Conservation (phyloP, 306 rosid genomes). For the Erythrophleum fordii region DNA sequence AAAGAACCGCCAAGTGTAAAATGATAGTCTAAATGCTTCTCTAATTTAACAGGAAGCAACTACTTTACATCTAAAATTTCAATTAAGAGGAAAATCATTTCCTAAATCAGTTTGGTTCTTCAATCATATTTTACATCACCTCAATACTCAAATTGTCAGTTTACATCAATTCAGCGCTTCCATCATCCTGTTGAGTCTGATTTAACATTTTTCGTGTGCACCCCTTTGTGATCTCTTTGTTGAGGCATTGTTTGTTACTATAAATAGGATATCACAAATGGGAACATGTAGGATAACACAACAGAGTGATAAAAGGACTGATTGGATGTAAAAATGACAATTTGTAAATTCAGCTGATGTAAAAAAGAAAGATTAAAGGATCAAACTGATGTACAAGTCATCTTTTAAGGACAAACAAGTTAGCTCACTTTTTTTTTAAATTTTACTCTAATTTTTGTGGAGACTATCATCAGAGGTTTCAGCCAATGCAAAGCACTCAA, state of each 20-base stretch:
- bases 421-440: no score
- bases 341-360: neutral
- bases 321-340: no score
- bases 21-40: constrained; percentile 8
- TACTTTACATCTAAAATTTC: neutral
- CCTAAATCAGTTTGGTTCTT: neutral
- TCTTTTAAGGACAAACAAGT: neutral
- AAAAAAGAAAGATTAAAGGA: neutral
- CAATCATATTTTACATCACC: neutral
- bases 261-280: neutral
- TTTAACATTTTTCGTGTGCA: neutral
- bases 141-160: neutral
- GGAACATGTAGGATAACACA: neutral
- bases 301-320: neutral
- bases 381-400: neutral
- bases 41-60: constrained; percentile 12
- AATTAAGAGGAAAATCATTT: neutral
- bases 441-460: constrained; percentile 7
- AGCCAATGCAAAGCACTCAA: constrained; percentile 1
- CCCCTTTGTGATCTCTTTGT: neutral
- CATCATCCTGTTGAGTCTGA: neutral
- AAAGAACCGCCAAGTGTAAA: constrained; percentile 6
- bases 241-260: neutral
- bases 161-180: neutral
- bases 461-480: constrained; percentile 10